Evolutionary conservation across 768 basidiomycete genomes (phyloP).

Genomic region (Tylopilus felleus): DNA sequence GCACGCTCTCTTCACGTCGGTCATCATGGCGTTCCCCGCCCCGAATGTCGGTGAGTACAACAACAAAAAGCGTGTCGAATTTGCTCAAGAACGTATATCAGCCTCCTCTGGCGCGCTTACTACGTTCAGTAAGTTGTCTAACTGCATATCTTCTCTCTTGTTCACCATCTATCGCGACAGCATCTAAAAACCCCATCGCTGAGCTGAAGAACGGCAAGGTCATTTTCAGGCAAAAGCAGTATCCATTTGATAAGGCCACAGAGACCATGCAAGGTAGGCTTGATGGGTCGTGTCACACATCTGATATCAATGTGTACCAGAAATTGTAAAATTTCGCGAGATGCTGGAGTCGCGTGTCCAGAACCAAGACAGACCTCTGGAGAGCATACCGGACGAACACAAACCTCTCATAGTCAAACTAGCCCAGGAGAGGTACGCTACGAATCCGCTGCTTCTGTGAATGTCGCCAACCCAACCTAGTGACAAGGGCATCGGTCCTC

Average conservation of each 20-base stretch:
- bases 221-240: slow-evolving; percentile 68
- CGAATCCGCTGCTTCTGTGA: not conserved
- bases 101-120: slow-evolving; percentile 10
- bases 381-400: slow-evolving; percentile 62
- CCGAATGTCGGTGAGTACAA: slow-evolving; percentile 16
- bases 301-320: slow-evolving; percentile 33
- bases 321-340: slow-evolving; percentile 73
- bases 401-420: slow-evolving; percentile 76
- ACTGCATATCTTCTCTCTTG: not conserved
- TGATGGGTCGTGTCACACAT: not conserved
- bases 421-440: slow-evolving; percentile 75
- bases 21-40: slow-evolving; percentile 22
- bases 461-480: slow-evolving; percentile 37
- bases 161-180: slow-evolving; percentile 27
- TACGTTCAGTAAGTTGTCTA: slow-evolving; percentile 15
- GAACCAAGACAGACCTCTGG: slow-evolving; percentile 48
- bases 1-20: slow-evolving; percentile 8
- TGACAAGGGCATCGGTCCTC: slow-evolving; percentile 61
- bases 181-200: slow-evolving; percentile 42
- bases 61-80: not conserved
- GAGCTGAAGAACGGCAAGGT: slow-evolving; percentile 79
- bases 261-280: slow-evolving; percentile 76
- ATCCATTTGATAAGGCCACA: slow-evolving; percentile 73
- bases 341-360: slow-evolving; percentile 59
- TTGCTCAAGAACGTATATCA: slow-evolving; percentile 7